Evolutionary conservation across 78 protist species (phyloP), one percentile per base, ranked within the genome.

Genomic region (Dictyostelium purpureum): DNA sequence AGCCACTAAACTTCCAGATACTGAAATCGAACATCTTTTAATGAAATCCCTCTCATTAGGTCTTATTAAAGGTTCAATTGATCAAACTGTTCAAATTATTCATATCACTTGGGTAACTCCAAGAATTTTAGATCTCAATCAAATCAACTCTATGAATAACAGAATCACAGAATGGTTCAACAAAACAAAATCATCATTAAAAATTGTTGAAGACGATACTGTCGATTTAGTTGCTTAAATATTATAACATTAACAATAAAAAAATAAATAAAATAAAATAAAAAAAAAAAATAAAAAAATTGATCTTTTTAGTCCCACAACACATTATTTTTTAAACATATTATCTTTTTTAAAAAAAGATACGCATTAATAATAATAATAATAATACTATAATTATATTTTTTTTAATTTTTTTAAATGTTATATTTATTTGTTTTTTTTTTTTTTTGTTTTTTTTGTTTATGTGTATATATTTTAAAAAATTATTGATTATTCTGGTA

Each of bases 51-150:
- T 95, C 18, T 90, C 97, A 18, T 80, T 95, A 67, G 43, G 37
- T 57, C 73, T 96, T 28, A 87, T 95, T 49, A 67, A 83, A 49
- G 97, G 97, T 51, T n/a, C 33, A 21, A 95, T 96, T 76, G 97
- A 96, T 74, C 87, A 94, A 45, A 87, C 85, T 26, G 87, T 79
- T 45, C 94, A 90, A 47, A 94, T 66, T 7, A 38, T 96, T 52
- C 67, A 65, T 5, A 89, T 94, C 37, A 37, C 83, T 21, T 94
- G 96, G 97, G 97, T 89, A 6, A 82, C 82, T 28, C 97, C 97
- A 73, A 81, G 97, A 70, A 89, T 96, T 40, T 79, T 96, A 38
- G 94, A 90, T 61, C 43, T 74, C 59, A 66, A 65, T 65, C 96
- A 94, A 77, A 82, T 96, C 49, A 93, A 33, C 10, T 45, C 77